Evolutionary conservation across 2,329 filamentous ascomycete species (phyloP).

Genomic region (Phialemoniopsis sp.): DNA sequence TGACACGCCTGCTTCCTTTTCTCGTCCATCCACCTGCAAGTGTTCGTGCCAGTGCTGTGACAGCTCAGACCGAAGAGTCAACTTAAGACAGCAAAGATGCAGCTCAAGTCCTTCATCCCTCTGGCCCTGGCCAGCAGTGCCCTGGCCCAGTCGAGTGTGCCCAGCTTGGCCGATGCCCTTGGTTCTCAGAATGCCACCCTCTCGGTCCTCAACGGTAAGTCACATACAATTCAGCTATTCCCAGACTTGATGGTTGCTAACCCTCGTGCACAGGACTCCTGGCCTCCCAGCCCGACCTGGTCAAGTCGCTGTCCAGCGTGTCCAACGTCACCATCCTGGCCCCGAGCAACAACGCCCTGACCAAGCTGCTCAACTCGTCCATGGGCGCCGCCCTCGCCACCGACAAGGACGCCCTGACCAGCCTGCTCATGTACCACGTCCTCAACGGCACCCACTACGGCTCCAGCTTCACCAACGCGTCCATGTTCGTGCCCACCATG

Average conservation of each 20-base stretch:
- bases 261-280: neutral
- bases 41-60: too few species aligned
- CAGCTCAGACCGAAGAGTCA: neutral
- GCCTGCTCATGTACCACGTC: conserved; percentile 54
- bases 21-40: too few species aligned
- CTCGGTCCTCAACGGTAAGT: neutral
- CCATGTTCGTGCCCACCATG: conserved; percentile 31
- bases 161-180: neutral
- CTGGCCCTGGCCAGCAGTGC: neutral
- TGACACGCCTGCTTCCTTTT: too few species aligned
- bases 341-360: conserved; percentile 5
- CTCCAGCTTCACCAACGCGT: conserved; percentile 18
- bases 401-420: conserved; percentile 20
- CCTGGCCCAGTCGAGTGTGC: neutral
- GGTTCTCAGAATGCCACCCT: neutral
- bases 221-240: neutral
- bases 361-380: conserved; percentile 5
- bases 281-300: conserved; percentile 1
- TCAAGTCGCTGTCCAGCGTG: neutral
- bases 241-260: neutral
- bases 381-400: conserved; percentile 10
- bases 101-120: neutral
- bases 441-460: conserved; percentile 44
- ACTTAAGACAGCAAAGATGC: conserved; percentile 1
- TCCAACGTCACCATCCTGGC: conserved; percentile 5